Evolutionary conservation across 257 asterid species (phyloP), one percentile per base, ranked within the genome.

Genomic region (Anisodus tanguticus): DNA sequence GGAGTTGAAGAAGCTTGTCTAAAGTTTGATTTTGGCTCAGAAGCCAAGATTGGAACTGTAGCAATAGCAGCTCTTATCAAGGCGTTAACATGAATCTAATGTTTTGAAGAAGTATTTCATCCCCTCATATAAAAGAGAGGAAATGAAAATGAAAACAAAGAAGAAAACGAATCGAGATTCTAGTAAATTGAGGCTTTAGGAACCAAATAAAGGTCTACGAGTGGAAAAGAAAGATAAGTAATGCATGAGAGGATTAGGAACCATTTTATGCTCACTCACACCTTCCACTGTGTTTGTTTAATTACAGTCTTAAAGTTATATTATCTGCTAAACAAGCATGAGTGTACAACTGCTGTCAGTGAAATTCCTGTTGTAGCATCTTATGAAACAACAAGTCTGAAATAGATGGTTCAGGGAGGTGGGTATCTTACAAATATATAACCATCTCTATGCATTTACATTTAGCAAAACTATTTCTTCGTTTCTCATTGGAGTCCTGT

Each of bases 21-120:
- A 11, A 49, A 74, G 81, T 6, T 4, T 51, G 4, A 76, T 13
- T 76, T 76, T 76, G 81, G 63, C 59, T 8, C 62, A 12, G 81
- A 76, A 76, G 60, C 62, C 13, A 12, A 76, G 58, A 12, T 76
- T 76, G 80, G 60, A 19, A 74, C 80, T 47, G 47, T 31, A 31
- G 7, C 80, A 66, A 35, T 35, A 66, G 72, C 35, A 22, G 41
- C 43, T 74, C 22, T 51, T 76, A 12, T 76, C 47, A 13, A 51
- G 43, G 81, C 8, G 43, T 76, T 6, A 74, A 31, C 80, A 74
- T 74, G 58, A 67, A 11, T 67, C 74, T 67, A 12, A 74, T 74
- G 80, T 49, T 72, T 9, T 53, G 22, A 8, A 35, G 47, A 22
- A 51, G 41, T 51, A 51, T 76, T 51, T 76, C 81, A 22, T 26